A percentile compares a stretch with the other conserved stretches of the same genome.
phyloP scores from a whole-genome alignment of 2,329 filamentous ascomycete genomes.

The Xylaria sp. region DNA sequence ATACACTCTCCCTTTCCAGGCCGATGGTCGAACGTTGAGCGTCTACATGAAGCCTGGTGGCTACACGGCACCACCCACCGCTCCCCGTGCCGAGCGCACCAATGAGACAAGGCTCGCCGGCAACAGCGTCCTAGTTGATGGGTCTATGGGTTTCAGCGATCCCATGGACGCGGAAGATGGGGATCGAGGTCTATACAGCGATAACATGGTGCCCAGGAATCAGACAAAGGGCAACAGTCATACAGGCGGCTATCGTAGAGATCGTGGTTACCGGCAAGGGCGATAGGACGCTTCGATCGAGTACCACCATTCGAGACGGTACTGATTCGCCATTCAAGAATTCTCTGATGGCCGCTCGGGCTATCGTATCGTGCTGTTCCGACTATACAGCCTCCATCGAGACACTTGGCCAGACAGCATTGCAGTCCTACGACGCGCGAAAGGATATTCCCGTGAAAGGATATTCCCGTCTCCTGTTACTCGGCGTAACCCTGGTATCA shows the following conservation, averaged over 20 bases:
- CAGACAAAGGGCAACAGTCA: slow-evolving; percentile 38
- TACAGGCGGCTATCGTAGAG: slow-evolving; percentile 37
- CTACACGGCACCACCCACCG: slow-evolving; percentile 47
- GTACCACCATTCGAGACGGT: neutral
- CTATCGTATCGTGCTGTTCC: neutral
- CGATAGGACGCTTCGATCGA: slow-evolving; percentile 38
- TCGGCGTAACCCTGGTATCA: neutral
- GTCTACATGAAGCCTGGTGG: slow-evolving; percentile 74
- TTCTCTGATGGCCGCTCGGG: neutral
- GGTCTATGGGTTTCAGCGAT: slow-evolving; percentile 65
- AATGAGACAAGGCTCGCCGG: slow-evolving; percentile 47
- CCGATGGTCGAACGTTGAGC: slow-evolving; percentile 78
- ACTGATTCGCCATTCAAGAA: neutral
- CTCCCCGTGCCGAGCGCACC: slow-evolving; percentile 50
- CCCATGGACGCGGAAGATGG: slow-evolving; percentile 55
- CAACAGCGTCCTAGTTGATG: slow-evolving; percentile 62
- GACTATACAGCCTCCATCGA: neutral
- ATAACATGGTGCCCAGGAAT: slow-evolving; percentile 53
- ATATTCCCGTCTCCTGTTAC: neutral
- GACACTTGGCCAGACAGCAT: neutral
- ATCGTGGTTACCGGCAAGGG: slow-evolving; percentile 42
- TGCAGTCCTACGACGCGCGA: neutral
- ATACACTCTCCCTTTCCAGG: slow-evolving; percentile 56
- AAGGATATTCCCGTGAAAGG: neutral
- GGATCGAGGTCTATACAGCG: slow-evolving; percentile 63